Base-by-base conservation (phyloP, 2,329 filamentous ascomycete species). In the Ceratocystis diversiconidia region DNA sequence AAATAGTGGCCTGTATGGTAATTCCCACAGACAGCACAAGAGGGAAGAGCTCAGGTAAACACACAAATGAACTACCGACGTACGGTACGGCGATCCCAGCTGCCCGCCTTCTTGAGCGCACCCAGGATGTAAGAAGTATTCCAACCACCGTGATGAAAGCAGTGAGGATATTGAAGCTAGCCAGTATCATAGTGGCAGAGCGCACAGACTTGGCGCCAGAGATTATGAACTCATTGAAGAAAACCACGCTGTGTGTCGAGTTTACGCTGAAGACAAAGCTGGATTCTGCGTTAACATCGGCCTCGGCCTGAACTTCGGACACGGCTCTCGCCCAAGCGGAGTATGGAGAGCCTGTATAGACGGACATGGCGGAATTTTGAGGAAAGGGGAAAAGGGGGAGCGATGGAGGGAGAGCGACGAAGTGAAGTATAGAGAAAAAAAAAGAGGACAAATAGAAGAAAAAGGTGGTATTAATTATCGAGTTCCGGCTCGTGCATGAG, bases 151-250 rank as follows among this genome's bases (percentile, higher is more conserved):
- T 83, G 19, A 78, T 77, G 66, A 83, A 78, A 3, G 83, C 82
- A 19, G 81, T 81, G 63, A 84, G 71, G 25, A 82, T 77, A 72
- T 86, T 87, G 75, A 86, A 85, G 65, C 77, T 74, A 44, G 83
- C 80, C 65, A 86, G 76, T 67, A 85, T 82, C 65, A 86, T 80
- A 55, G 82, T 82, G 28, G 83, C 85, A 19, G 80, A 84, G 69
- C 84, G 78, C 70, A 85, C 77, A 43, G 82, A 85, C 70, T 79
- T 83, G 68, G 79, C 79, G 17, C 79, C 76, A 36, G 78, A 77
- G 69, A 83, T 80, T 66, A 75, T 77, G 69, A 83, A 76, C 69
- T 81, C 72, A 70, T 80, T 80, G 69, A 80, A 77, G 68, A 81
- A 72, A 48, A 76, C 73, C 48, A 64, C 65, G 48, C 59, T 64